A percentile compares a stretch with the other conserved stretches of the same genome.
Evolutionary conservation across 257 asterid species (phyloP).

Genomic region (Ilex asprella): DNA sequence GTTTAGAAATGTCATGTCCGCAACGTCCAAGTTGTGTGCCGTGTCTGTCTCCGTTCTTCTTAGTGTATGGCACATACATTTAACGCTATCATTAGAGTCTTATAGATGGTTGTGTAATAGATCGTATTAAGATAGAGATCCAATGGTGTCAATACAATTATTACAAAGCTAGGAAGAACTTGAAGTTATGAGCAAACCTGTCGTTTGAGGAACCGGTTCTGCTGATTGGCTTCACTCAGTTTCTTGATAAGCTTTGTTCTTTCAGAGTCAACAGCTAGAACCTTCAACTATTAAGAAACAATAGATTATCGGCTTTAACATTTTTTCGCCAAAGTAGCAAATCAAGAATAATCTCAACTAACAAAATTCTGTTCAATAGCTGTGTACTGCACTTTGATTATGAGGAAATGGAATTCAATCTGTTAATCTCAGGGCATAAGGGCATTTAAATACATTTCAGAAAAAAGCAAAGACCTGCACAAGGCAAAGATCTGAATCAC

Average conservation of each 20-base stretch:
- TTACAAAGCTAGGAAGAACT: too few relatives aligned
- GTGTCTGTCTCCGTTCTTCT: too few relatives aligned
- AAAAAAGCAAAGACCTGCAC: not conserved
- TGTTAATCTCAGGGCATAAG: not conserved
- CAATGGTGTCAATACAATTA: too few relatives aligned
- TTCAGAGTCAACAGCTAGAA: conserved; percentile 64
- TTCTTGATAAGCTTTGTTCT: conserved; percentile 66
- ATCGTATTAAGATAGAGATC: too few relatives aligned
- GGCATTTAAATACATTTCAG: too few relatives aligned
- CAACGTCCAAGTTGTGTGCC: too few relatives aligned
- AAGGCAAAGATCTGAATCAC: not conserved
- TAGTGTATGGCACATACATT: too few relatives aligned
- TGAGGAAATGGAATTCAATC: not conserved
- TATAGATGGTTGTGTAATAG: too few relatives aligned
- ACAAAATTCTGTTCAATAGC: not conserved
- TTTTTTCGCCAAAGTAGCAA: not conserved
- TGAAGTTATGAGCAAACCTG: conserved; percentile 40
- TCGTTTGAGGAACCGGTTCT: conserved; percentile 71
- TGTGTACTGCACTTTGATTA: not conserved
- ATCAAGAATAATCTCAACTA: not conserved
- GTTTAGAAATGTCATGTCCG: too few relatives aligned
- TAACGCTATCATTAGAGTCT: too few relatives aligned
- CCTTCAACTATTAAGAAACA: conserved; percentile 47
- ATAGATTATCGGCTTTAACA: conserved; percentile 4
- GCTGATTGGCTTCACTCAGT: conserved; percentile 89